phyloP scores from a whole-genome alignment of 1,284 basidiomycete genomes.

The Amylostereum areolatum region DNA sequence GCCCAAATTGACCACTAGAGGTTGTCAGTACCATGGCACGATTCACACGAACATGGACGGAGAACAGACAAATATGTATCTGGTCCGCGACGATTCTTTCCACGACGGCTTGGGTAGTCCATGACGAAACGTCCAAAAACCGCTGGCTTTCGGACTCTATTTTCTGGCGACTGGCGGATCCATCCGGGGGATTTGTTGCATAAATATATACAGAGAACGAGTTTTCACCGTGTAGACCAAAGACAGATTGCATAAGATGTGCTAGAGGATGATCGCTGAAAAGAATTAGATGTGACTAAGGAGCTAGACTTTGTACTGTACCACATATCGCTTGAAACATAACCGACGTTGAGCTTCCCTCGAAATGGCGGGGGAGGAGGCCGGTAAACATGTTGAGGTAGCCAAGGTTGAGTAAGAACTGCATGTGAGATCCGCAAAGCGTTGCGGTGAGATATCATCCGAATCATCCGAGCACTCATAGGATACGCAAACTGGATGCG shows the following conservation, averaged over 20 bases:
- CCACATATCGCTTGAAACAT: constrained; percentile 56
- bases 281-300: constrained; percentile 3
- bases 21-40: not conserved
- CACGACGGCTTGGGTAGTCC: constrained; percentile 36
- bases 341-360: constrained; percentile 49
- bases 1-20: constrained; percentile 47
- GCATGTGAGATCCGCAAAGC: constrained; percentile 49
- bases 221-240: constrained; percentile 42
- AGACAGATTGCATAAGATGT: constrained; percentile 59
- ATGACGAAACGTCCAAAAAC: constrained; percentile 47
- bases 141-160: constrained; percentile 43
- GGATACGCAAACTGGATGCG: constrained; percentile 46
- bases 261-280: constrained; percentile 53
- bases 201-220: constrained; percentile 49
- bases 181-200: constrained; percentile 49
- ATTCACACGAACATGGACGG: constrained; percentile 1
- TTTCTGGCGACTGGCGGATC: constrained; percentile 42
- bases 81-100: constrained; percentile 41
- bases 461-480: constrained; percentile 40
- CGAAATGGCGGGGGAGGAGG: constrained; percentile 43
- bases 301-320: constrained; percentile 17
- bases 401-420: constrained; percentile 43
- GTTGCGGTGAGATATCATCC: constrained; percentile 54
- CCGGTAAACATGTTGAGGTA: constrained; percentile 41
- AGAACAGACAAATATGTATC: constrained; percentile 44